phyloP scores from a whole-genome alignment of 306 rosid species.

The Cicer chorassanicum region DNA sequence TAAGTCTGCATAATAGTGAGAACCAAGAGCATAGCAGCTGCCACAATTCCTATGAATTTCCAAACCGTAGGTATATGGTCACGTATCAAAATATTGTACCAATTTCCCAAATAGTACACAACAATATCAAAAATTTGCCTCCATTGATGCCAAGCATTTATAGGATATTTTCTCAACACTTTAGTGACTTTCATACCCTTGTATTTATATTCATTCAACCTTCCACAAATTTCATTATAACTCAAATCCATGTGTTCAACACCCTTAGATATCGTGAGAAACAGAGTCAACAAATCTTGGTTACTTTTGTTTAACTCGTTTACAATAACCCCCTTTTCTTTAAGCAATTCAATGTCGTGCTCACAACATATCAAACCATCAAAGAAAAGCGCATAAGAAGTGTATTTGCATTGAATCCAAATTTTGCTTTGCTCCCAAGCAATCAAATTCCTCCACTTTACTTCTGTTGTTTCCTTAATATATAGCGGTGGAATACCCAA shows the following conservation, averaged over 20 bases:
- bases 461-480: constrained; percentile 9
- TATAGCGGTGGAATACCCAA: background rate
- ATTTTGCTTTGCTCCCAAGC: constrained; percentile 33
- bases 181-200: background rate
- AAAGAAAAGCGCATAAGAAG: constrained; percentile 26
- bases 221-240: background rate
- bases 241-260: constrained; percentile 40
- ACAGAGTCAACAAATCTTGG: background rate
- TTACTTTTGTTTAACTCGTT: constrained; percentile 3
- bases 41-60: constrained; percentile 43
- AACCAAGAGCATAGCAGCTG: constrained; percentile 35
- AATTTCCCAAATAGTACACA: constrained; percentile 1
- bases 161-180: background rate
- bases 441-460: constrained; percentile 32
- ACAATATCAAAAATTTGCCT: background rate
- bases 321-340: background rate
- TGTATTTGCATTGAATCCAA: constrained; percentile 34
- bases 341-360: constrained; percentile 23
- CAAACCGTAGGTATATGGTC: constrained; percentile 45
- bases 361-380: constrained; percentile 25
- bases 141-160: constrained; percentile 6
- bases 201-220: constrained; percentile 2
- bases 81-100: constrained; percentile 23
- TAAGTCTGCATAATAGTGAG: constrained; percentile 45
- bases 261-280: background rate